phyloP scores from a whole-genome alignment of 2,329 filamentous ascomycete species.

The Aspergillus ibericus region DNA sequence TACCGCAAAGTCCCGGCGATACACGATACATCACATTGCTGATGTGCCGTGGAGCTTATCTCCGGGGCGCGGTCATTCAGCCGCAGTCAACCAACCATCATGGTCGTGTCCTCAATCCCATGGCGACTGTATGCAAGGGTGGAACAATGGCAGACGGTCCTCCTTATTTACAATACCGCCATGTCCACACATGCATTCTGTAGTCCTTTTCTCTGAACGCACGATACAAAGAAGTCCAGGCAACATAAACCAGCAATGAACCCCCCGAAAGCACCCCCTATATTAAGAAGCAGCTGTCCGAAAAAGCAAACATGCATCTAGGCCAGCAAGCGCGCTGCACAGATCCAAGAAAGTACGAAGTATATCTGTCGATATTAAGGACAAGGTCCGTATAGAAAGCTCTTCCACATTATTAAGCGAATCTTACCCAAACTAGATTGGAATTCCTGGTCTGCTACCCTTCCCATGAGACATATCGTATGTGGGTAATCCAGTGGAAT shows the following conservation, averaged over 20 bases:
- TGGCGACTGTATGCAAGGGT: not conserved
- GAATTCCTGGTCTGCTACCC: no score
- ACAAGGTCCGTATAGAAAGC: not conserved
- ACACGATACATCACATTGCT: slow-evolving; percentile 2
- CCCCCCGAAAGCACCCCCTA: not conserved
- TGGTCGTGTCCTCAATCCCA: not conserved
- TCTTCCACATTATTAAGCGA: no score
- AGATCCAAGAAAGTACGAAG: not conserved
- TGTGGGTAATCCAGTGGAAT: no score
- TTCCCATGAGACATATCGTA: no score
- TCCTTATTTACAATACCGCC: not conserved
- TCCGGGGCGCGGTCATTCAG: not conserved
- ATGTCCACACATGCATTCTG: not conserved
- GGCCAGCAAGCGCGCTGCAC: not conserved
- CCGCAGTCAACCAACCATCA: not conserved
- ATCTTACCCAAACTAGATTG: no score
- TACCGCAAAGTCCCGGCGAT: not conserved
- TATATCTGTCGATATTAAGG: not conserved
- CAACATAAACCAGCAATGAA: not conserved
- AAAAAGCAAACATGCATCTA: slow-evolving; percentile 2
- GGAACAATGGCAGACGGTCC: not conserved
- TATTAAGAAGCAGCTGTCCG: not conserved
- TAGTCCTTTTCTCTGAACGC: not conserved
- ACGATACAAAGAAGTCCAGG: not conserved
- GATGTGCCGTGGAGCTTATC: not conserved